Conservation (phyloP, 2,329 filamentous ascomycete genomes). For the Teratosphaeria destructans region DNA sequence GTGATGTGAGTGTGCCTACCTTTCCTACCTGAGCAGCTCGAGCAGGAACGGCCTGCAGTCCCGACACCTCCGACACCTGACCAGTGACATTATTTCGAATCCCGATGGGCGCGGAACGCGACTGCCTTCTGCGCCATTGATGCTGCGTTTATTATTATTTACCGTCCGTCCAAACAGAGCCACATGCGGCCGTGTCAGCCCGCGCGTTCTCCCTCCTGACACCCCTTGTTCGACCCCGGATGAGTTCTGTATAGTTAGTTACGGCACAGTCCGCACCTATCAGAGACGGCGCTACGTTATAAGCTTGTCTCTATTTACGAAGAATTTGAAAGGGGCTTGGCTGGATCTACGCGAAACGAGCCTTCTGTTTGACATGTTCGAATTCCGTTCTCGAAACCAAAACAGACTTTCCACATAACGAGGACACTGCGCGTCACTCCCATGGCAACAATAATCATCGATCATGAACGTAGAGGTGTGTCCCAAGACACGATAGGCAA, state of each 20-base stretch:
- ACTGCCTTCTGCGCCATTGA: not conserved
- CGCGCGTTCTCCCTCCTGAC: not conserved
- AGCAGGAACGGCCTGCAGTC: not conserved
- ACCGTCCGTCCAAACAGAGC: not conserved
- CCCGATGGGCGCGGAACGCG: not conserved
- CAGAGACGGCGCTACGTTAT: not conserved
- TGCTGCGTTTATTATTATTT: not conserved
- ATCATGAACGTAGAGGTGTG: not conserved
- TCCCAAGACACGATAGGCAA: not conserved
- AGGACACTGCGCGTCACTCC: not conserved
- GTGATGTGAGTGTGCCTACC: not conserved
- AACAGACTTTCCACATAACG: not conserved
- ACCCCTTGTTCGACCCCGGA: not conserved
- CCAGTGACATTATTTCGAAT: not conserved
- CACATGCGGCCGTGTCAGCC: not conserved
- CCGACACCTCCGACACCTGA: not conserved
- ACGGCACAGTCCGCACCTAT: not conserved
- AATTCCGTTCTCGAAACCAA: too few species aligned
- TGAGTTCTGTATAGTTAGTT: not conserved
- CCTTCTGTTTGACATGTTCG: not conserved
- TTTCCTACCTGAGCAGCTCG: not conserved
- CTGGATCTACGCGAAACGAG: not conserved
- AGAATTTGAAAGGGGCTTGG: not conserved
- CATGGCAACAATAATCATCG: not conserved
- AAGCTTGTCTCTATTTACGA: not conserved